These are phyloP conservation scores for Suillus variegatus DNA, from an alignment of 768 basidiomycete genomes.

Conservation along the genomic window DNA sequence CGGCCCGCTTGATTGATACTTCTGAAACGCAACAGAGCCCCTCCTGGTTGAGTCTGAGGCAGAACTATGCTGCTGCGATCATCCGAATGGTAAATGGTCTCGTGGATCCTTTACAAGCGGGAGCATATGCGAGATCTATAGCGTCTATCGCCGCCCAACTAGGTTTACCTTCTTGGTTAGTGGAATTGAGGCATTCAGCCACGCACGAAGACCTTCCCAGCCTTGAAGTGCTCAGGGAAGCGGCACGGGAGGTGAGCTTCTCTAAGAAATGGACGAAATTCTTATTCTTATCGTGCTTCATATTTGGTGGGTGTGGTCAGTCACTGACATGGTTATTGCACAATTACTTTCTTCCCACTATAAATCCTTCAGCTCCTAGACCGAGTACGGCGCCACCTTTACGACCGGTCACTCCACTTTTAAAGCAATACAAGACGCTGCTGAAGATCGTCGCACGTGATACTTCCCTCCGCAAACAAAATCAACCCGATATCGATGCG, in stretches of 20 bases:
- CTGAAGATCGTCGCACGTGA: slow-evolving; percentile 67
- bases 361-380: slow-evolving; percentile 50
- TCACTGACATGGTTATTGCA: slow-evolving; percentile 81
- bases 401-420: slow-evolving; percentile 62
- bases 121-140: slow-evolving; percentile 89
- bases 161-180: slow-evolving; percentile 84
- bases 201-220: slow-evolving; percentile 96
- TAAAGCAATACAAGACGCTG: slow-evolving; percentile 74
- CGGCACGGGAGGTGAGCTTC: slow-evolving; percentile 60
- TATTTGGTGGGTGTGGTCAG: slow-evolving; percentile 37
- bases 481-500: slow-evolving; percentile 50
- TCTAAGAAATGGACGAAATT: slow-evolving; percentile 16
- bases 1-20: slow-evolving; percentile 58
- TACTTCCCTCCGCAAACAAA: slow-evolving; percentile 52
- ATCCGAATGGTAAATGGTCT: slow-evolving; percentile 93
- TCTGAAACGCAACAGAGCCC: slow-evolving; percentile 17
- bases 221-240: slow-evolving; percentile 76
- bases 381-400: slow-evolving; percentile 36
- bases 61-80: slow-evolving; percentile 78
- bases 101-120: slow-evolving; percentile 91
- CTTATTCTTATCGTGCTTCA: slow-evolving; percentile 12
- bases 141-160: slow-evolving; percentile 85
- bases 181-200: slow-evolving; percentile 91
- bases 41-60: slow-evolving; percentile 58
- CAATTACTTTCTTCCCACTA: slow-evolving; percentile 81